phyloP scores from a whole-genome alignment of 768 basidiomycete species.

The Lentinula detonsa region DNA sequence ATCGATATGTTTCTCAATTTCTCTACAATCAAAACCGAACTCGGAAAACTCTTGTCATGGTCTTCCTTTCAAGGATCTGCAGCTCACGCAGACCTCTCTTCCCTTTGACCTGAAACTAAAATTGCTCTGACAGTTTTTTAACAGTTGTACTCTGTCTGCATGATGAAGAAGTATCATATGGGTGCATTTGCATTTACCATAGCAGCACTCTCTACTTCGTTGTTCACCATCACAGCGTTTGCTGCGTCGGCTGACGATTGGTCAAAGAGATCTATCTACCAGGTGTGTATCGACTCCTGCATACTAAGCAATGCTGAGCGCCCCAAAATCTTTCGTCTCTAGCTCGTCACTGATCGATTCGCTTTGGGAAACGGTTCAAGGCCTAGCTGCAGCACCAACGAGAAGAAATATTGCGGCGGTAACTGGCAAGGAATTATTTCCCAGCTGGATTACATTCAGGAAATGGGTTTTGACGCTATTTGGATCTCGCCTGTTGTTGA shows the following conservation, averaged over 20 bases:
- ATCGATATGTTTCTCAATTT: no score
- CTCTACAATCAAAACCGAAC: no score
- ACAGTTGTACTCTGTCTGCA: no score
- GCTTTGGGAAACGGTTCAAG: conserved; percentile 44
- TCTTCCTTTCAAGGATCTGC: no score
- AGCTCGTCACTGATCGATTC: conserved; percentile 65
- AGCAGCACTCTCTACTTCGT: neutral
- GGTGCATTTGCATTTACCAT: neutral
- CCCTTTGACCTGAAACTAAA: no score
- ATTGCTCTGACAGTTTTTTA: no score
- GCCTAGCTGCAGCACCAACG: conserved; percentile 42
- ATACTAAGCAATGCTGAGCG: neutral
- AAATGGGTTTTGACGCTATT: conserved; percentile 69
- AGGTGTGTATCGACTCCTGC: conserved; percentile 10
- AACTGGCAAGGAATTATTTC: conserved; percentile 57
- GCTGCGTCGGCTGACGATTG: conserved; percentile 13
- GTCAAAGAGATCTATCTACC: conserved; percentile 20
- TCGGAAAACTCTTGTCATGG: no score
- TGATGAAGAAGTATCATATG: no score
- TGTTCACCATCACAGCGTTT: neutral
- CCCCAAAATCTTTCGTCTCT: neutral
- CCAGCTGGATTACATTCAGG: conserved; percentile 71
- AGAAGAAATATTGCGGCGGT: conserved; percentile 64
- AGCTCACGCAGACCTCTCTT: no score
- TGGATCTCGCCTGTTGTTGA: conserved; percentile 72